Evolutionary conservation across 345 rosid species (phyloP).

Genomic region (Passiflora organensis): DNA sequence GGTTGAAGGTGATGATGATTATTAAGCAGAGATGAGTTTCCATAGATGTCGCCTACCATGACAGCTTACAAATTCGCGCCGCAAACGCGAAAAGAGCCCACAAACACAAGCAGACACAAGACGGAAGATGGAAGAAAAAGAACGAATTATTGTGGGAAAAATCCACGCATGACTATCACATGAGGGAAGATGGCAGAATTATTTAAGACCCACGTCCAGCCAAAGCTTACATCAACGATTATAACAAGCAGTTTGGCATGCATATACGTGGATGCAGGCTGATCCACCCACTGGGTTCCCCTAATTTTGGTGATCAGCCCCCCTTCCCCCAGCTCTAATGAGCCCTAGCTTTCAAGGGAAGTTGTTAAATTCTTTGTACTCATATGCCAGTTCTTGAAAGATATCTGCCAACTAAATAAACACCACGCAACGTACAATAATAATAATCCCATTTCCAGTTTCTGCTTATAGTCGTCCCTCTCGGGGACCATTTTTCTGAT

Average conservation of each 20-base stretch:
- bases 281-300: conserved; percentile 1
- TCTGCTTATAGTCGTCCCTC: neutral
- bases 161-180: conserved; percentile 14
- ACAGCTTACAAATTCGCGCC: conserved; percentile 19
- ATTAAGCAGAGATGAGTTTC: conserved; percentile 9
- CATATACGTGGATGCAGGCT: conserved; percentile 13
- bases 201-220: neutral
- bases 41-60: neutral
- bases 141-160: neutral
- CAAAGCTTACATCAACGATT: neutral
- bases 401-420: conserved; percentile 18
- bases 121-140: neutral
- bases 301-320: neutral
- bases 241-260: neutral
- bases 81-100: conserved; percentile 19
- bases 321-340: conserved; percentile 1
- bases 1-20: conserved; percentile 5
- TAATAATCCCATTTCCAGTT: conserved; percentile 1
- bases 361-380: neutral
- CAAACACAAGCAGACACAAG: neutral
- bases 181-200: neutral
- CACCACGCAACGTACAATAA: conserved; percentile 1
- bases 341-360: too few relatives aligned
- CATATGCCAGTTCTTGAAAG: conserved; percentile 15
- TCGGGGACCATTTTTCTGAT: neutral